Base-by-base conservation (phyloP, 2,329 filamentous ascomycete genomes). In the Fusarium agapanthi region DNA sequence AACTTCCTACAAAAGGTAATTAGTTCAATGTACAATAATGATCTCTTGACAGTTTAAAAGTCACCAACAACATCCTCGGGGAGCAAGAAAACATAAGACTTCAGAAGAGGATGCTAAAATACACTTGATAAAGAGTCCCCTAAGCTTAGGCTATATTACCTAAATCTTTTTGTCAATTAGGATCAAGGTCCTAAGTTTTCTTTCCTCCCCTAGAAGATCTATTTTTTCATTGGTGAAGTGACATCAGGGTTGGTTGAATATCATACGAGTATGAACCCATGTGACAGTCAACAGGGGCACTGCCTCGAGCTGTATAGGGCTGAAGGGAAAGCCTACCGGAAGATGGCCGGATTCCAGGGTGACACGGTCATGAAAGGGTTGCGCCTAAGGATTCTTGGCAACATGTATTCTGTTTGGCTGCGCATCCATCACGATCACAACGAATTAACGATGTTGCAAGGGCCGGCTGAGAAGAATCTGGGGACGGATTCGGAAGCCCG, bases 311-410 rank as follows among this genome's bases (percentile, higher is more conserved):
- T 57, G 51, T 53, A 45, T 76, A 76, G 66, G 75, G 75, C 74
- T 77, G 72, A 76, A 61, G 41, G 28, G 28, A 57, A 59, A 48
- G 60, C 32, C 24, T 32, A 63, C 58, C 75, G 75, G 75, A 77
- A 77, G 75, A 76, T 77, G 72, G 43, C 75, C 75, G 75, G 40
- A 57, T 16, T 35, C 30, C 60, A 61, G 67, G 61, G 72, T 61
- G 47, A 60, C 59, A 54, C 35, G 53, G 35, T 50, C n/a, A 13
- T 45, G 67, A 61, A 61, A 48, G 30, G 71, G 71, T 55, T 74
- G 71, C 59, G 47, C 56, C 44, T 43, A 55, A 32, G 34, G 35
- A 43, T 41, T 75, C 70, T 74, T 75, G 70, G 73, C 73, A 48
- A 44, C 37, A 58, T 30, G 53, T 57, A 71, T 37, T 61, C 50